Conservation (phyloP, 148 eudicot genomes). For the Vaccinium macrocarpon region DNA sequence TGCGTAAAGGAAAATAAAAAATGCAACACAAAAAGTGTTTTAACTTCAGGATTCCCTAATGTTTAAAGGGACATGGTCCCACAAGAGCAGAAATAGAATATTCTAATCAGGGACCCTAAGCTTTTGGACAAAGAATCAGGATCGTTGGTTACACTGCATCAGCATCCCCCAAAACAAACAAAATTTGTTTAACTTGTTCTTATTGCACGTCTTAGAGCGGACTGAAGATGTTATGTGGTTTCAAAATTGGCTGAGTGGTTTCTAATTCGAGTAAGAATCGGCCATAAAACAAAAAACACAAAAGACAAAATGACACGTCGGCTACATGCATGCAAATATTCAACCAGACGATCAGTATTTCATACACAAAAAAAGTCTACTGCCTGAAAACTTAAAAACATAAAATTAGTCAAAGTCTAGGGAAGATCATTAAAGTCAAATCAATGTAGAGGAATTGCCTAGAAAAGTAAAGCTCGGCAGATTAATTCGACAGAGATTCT, state of each 20-base stretch:
- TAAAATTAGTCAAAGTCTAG: background rate
- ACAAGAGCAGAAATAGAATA: no score
- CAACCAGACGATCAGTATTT: background rate
- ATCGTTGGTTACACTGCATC: background rate
- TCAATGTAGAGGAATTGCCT: background rate
- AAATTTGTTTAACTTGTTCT: background rate
- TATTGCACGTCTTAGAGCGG: background rate
- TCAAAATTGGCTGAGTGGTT: background rate
- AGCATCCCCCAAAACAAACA: background rate
- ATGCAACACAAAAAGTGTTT: no score
- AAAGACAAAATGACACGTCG: background rate
- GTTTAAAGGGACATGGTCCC: no score
- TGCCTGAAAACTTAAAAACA: background rate
- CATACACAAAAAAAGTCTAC: background rate
- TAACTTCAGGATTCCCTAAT: no score
- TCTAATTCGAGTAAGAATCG: background rate
- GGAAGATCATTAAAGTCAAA: background rate
- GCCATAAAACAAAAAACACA: background rate
- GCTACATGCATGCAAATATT: background rate
- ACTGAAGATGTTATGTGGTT: background rate
- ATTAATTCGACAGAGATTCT: background rate
- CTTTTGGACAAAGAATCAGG: background rate
- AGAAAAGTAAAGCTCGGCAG: background rate
- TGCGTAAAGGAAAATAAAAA: background rate
- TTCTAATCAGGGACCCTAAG: no score